Base-by-base conservation (phyloP, 768 basidiomycete genomes). In the Candolleomyces aberdarensis region DNA sequence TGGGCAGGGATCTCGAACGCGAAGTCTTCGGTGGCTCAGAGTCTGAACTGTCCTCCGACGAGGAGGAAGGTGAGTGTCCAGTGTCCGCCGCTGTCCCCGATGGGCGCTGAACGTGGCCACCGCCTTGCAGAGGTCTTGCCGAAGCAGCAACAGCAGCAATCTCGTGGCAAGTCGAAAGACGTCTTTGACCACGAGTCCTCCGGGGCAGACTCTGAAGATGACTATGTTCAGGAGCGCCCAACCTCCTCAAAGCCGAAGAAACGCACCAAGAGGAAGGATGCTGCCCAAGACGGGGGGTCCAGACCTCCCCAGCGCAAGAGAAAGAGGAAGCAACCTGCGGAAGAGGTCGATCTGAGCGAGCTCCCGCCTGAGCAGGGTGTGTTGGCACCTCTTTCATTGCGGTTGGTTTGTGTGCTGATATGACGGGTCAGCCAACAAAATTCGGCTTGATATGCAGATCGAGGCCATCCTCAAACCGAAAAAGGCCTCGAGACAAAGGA, bases 391-490 rank as follows among this genome's bases (percentile, higher is more conserved):
- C 57, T 47, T 29, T 44, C 52, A 40, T 54, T 52, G 15, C 36
- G 29, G 59, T 31, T 15, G 39, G 58, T 50, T 41, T 29, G 39
- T 64, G 51, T 47, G 52, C 53, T 57, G 57, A 60, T 26, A 55
- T 59, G 20, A 32, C n/a, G 26, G 31, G 53, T 15, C 71, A 97
- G 95, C 87, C 10, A 87, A 80, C 64, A 91, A 91, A 75, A 73
- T 86, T 47, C 85, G 86, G 1, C 78, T 97, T 39, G 91, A 94
- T 67, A 89, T 88, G 81, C 82, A 87, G 66, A 85, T 98, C 61
- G 93, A 96, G 61, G 89, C 88, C 17, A 94, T 95, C 57, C 80
- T 96, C 19, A 94, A 92, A 74, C 79, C 87, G 3, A 93, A 91
- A 70, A 91, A 89, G 71, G 72, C 79, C 3, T 79, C 82, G 31